A percentile compares a stretch with the other conserved stretches of the same genome.
Evolutionary conservation across 2,329 filamentous ascomycete species (phyloP).

Genomic region (Xylogone sp.): DNA sequence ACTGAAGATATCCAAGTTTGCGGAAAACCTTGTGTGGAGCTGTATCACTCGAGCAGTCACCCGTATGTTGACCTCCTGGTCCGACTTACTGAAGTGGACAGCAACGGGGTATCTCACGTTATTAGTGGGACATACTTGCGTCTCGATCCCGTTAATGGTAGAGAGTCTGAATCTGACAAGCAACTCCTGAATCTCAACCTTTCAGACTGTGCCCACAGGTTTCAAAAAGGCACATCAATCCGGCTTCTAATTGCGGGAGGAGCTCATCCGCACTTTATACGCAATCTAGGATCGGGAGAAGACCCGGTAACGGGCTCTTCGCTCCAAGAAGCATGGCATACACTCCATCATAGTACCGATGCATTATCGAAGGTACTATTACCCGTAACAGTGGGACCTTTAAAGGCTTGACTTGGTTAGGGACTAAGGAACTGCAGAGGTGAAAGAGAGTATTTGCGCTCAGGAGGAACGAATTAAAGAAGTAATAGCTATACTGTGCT

Average conservation of each 20-base stretch:
- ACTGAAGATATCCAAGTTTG: slow-evolving; percentile 14
- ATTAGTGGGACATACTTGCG: slow-evolving; percentile 18
- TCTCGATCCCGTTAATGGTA: slow-evolving; percentile 8
- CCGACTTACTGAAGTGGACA: slow-evolving; percentile 20
- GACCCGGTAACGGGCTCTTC: too few species aligned
- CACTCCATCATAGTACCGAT: too few species aligned
- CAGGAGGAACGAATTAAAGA: too few species aligned
- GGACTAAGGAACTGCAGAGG: too few species aligned
- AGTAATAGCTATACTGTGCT: too few species aligned
- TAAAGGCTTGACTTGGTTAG: too few species aligned
- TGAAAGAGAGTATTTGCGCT: too few species aligned
- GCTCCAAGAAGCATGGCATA: too few species aligned
- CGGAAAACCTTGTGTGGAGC: slow-evolving; percentile 16
- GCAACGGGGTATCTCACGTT: slow-evolving; percentile 17
- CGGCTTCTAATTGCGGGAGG: slow-evolving; percentile 21
- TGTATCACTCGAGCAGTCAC: slow-evolving; percentile 20
- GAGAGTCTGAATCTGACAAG: background rate
- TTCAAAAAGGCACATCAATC: slow-evolving; percentile 16
- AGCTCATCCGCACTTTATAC: background rate
- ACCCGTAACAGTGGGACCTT: too few species aligned
- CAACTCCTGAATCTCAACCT: slow-evolving; percentile 14
- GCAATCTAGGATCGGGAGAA: background rate
- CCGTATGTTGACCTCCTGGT: slow-evolving; percentile 21
- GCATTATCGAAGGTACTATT: too few species aligned
- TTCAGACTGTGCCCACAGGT: slow-evolving; percentile 18